These are phyloP conservation scores for Penicillium freii DNA, from an alignment of 2,329 filamentous ascomycete genomes.

Conservation along the genomic window DNA sequence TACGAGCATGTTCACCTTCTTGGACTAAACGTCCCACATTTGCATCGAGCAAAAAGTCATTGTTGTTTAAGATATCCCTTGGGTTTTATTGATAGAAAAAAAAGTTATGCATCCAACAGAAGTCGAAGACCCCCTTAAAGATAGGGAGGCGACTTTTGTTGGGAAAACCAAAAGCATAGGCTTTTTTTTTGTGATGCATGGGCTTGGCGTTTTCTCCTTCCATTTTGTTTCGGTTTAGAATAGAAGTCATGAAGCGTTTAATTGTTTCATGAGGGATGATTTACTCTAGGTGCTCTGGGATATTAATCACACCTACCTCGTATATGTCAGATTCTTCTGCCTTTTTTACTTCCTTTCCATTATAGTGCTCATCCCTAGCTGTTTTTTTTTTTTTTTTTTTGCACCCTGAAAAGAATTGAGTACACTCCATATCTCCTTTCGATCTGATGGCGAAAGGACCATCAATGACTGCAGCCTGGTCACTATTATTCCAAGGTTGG, in stretches of 20 bases:
- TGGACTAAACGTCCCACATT: constrained; percentile 57
- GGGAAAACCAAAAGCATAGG: constrained; percentile 11
- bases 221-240: constrained; percentile 2
- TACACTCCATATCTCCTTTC: background rate
- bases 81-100: constrained; percentile 19
- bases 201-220: constrained; percentile 21
- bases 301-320: background rate
- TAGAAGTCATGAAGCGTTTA: constrained; percentile 15
- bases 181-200: constrained; percentile 21
- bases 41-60: constrained; percentile 14
- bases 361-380: background rate
- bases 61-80: constrained; percentile 29
- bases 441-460: background rate
- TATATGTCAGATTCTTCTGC: background rate
- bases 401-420: background rate
- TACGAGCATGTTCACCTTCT: constrained; percentile 93
- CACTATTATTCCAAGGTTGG: background rate
- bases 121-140: background rate
- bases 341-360: background rate
- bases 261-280: constrained; percentile 1
- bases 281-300: background rate
- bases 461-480: background rate
- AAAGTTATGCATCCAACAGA: constrained; percentile 19
- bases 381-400: background rate
- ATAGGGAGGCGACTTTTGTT: background rate